These are phyloP conservation scores for Graphilbum fragrans DNA, from an alignment of 2,329 filamentous ascomycete genomes.

Conservation along the genomic window DNA sequence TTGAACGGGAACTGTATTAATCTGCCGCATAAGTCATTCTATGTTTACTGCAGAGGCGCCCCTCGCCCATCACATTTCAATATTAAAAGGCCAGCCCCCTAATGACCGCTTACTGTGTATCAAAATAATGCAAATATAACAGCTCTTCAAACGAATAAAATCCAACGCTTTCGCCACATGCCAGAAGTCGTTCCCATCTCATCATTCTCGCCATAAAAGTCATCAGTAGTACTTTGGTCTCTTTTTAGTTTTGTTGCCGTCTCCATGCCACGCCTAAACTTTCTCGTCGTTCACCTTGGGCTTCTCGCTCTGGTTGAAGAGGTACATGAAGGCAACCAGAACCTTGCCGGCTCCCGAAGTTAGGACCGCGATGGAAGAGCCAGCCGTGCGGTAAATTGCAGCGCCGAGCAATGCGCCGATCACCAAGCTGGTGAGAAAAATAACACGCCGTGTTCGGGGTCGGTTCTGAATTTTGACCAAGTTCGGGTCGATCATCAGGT, in stretches of 20 bases:
- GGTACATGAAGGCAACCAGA: slow-evolving; percentile 29
- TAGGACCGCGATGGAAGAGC: slow-evolving; percentile 29
- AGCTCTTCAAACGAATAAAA: background rate
- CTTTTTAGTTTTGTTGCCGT: background rate
- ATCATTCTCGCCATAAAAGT: too few relatives aligned
- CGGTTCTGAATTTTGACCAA: slow-evolving; percentile 34
- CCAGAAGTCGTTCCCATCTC: background rate
- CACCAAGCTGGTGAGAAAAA: slow-evolving; percentile 35
- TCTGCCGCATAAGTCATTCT: too few relatives aligned
- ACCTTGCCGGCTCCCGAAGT: slow-evolving; percentile 32
- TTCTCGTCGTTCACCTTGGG: slow-evolving; percentile 3
- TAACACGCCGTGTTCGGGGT: slow-evolving; percentile 33
- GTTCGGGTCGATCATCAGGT: slow-evolving; percentile 42
- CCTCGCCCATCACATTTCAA: too few relatives aligned
- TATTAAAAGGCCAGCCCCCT: too few relatives aligned
- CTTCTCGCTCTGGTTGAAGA: slow-evolving; percentile 27
- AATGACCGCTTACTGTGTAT: too few relatives aligned
- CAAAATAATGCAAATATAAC: too few relatives aligned
- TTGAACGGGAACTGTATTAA: too few relatives aligned
- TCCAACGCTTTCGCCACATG: too few relatives aligned
- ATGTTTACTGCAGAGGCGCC: too few relatives aligned
- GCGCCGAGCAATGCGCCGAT: slow-evolving; percentile 39
- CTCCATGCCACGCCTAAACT: slow-evolving; percentile 1
- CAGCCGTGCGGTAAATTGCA: slow-evolving; percentile 29
- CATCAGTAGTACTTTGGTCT: too few relatives aligned